Percentiles rank a stretch among this genome's conserved stretches.
These are phyloP conservation scores for Phytophthora fragariae DNA, from an alignment of 352 stramenopile genomes.

Conservation along the genomic window DNA sequence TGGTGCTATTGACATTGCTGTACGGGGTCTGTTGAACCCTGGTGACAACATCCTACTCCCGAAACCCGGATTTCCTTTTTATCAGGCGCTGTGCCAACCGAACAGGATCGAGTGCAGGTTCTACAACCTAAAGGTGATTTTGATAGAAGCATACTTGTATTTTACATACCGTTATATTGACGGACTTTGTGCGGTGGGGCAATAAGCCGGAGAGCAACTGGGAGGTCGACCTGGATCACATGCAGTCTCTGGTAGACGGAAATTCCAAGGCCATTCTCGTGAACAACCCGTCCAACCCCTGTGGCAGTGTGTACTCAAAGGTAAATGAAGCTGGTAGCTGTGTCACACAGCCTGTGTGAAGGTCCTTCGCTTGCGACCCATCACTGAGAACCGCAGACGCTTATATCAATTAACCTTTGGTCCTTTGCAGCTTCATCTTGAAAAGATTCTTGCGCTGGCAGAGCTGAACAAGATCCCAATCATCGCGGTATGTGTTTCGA, in stretches of 20 bases:
- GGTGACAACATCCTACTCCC: slow-evolving; percentile 95
- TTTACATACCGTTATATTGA: not conserved
- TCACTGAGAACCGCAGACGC: not conserved
- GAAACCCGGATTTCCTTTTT: slow-evolving; percentile 95
- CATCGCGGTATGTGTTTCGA: slow-evolving; percentile 81
- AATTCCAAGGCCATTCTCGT: slow-evolving; percentile 94
- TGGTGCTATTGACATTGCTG: slow-evolving; percentile 93
- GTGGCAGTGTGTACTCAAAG: slow-evolving; percentile 94
- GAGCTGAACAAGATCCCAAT: slow-evolving; percentile 92
- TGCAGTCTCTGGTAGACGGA: slow-evolving; percentile 88
- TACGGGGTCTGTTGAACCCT: slow-evolving; percentile 91
- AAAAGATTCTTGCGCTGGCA: slow-evolving; percentile 78
- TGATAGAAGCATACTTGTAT: not conserved
- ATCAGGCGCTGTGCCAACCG: slow-evolving; percentile 94
- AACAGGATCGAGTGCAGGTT: slow-evolving; percentile 92
- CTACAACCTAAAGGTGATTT: slow-evolving; percentile 78
- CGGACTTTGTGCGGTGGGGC: not conserved
- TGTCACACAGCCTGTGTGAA: not conserved
- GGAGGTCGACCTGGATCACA: slow-evolving; percentile 93
- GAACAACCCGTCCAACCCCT: slow-evolving; percentile 97
- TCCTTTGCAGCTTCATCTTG: slow-evolving; percentile 53
- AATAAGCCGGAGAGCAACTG: slow-evolving; percentile 84
- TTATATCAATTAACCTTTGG: not conserved
- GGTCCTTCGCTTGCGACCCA: not conserved
- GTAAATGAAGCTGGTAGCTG: slow-evolving; percentile 10